phyloP scores from a whole-genome alignment of 1,284 basidiomycete species.

The Austroboletus niveus region DNA sequence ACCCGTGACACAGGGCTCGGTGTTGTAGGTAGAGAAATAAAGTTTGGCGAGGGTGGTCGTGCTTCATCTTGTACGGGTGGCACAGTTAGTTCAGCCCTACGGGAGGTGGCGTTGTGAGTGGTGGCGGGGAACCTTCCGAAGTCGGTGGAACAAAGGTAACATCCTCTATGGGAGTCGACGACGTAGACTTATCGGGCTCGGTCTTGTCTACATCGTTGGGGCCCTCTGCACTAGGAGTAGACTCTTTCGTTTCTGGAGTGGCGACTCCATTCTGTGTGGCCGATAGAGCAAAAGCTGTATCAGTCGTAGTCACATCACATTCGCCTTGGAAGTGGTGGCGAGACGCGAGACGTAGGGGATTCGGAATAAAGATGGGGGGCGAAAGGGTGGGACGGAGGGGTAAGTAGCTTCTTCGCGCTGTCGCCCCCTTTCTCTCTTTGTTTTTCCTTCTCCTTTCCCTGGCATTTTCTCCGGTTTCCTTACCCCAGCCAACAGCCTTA shows the following conservation, averaged over 20 bases:
- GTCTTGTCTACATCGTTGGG: constrained; percentile 8
- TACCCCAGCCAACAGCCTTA: constrained; percentile 47
- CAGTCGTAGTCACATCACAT: constrained; percentile 2
- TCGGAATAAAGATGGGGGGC: constrained; percentile 20
- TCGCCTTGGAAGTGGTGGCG: constrained; percentile 31
- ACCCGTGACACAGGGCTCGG: constrained; percentile 18
- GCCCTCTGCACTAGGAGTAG: not conserved
- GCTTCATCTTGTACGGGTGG: constrained; percentile 6
- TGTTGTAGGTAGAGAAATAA: constrained; percentile 24
- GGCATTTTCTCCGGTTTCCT: constrained; percentile 22
- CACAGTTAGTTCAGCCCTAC: constrained; percentile 1
- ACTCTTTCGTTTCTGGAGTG: constrained; percentile 3
- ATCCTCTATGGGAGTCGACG: constrained; percentile 15
- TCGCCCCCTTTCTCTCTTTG: constrained; percentile 25
- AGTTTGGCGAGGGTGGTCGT: constrained; percentile 13
- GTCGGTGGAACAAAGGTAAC: constrained; percentile 12
- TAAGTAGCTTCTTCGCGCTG: constrained; percentile 26
- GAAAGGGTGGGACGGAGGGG: constrained; percentile 41
- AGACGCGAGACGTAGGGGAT: constrained; percentile 16
- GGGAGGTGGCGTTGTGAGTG: not conserved
- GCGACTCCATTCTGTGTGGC: not conserved
- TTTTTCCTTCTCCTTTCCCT: constrained; percentile 36
- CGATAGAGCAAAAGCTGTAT: not conserved
- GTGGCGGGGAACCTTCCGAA: not conserved
- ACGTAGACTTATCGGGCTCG: constrained; percentile 1